Conservation (phyloP, 108 stramenopile species). For the Pseudonitzschia delicatissima region DNA sequence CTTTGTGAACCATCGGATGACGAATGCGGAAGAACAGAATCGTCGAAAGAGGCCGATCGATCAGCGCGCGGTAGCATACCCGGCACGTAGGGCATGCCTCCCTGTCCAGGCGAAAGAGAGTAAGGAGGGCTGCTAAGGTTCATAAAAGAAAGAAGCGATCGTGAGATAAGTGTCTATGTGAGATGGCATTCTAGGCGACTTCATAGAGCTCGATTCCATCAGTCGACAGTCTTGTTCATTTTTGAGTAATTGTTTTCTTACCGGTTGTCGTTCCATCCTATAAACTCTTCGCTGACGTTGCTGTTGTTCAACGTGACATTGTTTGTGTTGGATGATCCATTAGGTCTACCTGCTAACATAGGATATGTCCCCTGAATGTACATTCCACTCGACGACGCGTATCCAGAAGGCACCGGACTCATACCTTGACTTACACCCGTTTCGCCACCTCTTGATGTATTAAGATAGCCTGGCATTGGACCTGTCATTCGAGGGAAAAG, state of each 20-base stretch:
- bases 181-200: neutral
- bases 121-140: neutral
- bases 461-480: constrained; percentile 15
- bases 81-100: constrained; percentile 27
- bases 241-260: constrained; percentile 8
- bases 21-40: constrained; percentile 37
- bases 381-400: constrained; percentile 1
- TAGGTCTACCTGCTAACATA: neutral
- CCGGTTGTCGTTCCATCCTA: constrained; percentile 34
- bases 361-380: constrained; percentile 3
- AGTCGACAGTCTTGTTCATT: neutral
- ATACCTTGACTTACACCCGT: neutral
- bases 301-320: neutral
- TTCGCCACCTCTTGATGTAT: constrained; percentile 4
- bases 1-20: constrained; percentile 20
- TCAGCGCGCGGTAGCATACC: constrained; percentile 30
- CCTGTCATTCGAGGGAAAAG: constrained; percentile 42
- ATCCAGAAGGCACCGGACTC: constrained; percentile 7
- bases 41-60: constrained; percentile 57
- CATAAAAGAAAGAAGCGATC: neutral
- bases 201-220: too few relatives aligned
- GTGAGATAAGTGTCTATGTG: neutral
- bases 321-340: constrained; percentile 3
- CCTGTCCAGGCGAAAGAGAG: neutral
- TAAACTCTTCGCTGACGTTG: constrained; percentile 14